phyloP scores from a whole-genome alignment of 2,329 filamentous ascomycete species.

The Apiospora sp. region DNA sequence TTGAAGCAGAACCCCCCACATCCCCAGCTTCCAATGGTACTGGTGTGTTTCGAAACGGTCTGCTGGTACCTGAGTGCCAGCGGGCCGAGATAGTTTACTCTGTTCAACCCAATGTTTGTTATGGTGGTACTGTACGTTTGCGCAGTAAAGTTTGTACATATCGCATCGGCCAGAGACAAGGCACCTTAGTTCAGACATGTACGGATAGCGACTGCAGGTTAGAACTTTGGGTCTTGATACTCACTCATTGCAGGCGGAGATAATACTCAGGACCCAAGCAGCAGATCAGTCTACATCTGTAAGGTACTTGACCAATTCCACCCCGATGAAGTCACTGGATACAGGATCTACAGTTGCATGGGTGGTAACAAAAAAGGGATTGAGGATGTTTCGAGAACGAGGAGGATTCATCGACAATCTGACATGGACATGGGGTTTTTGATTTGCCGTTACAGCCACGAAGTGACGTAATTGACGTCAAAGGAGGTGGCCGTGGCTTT shows the following conservation, averaged over 20 bases:
- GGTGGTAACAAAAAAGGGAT: not conserved
- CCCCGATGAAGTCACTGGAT: not conserved
- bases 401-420: not conserved
- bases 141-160: not conserved
- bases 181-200: not conserved
- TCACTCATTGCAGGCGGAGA: not conserved
- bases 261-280: not conserved
- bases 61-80: not conserved
- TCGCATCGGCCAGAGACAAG: not conserved
- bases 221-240: not conserved
- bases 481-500: not conserved
- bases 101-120: not conserved
- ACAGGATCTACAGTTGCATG: not conserved
- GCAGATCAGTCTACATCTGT: not conserved
- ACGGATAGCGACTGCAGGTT: not conserved
- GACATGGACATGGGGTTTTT: not conserved
- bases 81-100: not conserved
- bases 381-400: not conserved
- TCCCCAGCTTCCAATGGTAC: not conserved
- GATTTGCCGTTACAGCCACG: not conserved
- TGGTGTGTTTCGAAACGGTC: not conserved
- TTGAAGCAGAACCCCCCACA: not conserved
- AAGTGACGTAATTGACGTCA: slow-evolving; percentile 21
- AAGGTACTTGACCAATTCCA: not conserved
- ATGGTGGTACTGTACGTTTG: not conserved